Conservation (phyloP, 1,284 basidiomycete genomes). For the Ustilago lituana region DNA sequence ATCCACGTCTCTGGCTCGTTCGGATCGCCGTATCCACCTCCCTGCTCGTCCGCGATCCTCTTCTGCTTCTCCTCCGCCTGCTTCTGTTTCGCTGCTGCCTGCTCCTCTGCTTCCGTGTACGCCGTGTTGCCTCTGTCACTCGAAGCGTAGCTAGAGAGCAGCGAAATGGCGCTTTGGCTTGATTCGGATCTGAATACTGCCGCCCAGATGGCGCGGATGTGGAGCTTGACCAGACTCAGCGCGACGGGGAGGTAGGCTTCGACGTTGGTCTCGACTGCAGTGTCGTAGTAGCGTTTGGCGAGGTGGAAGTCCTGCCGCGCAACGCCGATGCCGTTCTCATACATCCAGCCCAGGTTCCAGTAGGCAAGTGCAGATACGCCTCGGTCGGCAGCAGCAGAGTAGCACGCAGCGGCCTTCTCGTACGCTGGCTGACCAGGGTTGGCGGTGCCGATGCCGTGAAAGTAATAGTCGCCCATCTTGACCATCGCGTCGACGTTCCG, state of each 20-base stretch:
- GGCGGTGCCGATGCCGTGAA: slow-evolving; percentile 70
- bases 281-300: slow-evolving; percentile 94
- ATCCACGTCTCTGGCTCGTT: slow-evolving; percentile 53
- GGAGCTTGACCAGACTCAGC: slow-evolving; percentile 83
- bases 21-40: slow-evolving; percentile 48
- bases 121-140: slow-evolving; percentile 27
- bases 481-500: slow-evolving; percentile 93
- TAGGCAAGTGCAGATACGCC: slow-evolving; percentile 90
- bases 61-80: slow-evolving; percentile 29
- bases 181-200: slow-evolving; percentile 49
- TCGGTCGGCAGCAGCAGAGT: slow-evolving; percentile 88
- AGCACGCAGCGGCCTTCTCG: slow-evolving; percentile 90
- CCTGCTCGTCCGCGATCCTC: slow-evolving; percentile 18
- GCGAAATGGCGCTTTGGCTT: slow-evolving; percentile 51
- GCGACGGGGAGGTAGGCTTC: slow-evolving; percentile 89
- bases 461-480: slow-evolving; percentile 90
- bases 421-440: slow-evolving; percentile 73
- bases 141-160: slow-evolving; percentile 44
- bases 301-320: slow-evolving; percentile 84
- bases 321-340: slow-evolving; percentile 93
- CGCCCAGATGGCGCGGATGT: slow-evolving; percentile 82
- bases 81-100: slow-evolving; percentile 23
- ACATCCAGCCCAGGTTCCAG: slow-evolving; percentile 99
- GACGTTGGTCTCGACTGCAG: slow-evolving; percentile 82
- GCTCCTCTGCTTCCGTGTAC: slow-evolving; percentile 58